phyloP scores from a whole-genome alignment of 257 asterid species.

The Lycium barbarum region DNA sequence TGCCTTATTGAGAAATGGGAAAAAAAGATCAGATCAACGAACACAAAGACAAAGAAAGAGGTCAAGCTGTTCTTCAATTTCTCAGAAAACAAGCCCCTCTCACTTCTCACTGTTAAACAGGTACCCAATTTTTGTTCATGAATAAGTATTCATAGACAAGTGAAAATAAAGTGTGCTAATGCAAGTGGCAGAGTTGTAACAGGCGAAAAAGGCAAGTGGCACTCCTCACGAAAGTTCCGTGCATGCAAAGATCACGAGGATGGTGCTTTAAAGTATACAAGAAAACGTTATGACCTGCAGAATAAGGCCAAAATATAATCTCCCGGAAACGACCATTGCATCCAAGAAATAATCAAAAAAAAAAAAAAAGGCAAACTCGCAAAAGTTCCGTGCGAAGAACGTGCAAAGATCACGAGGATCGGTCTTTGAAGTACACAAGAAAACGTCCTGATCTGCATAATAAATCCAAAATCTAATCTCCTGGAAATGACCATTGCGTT shows the following conservation, averaged over 20 bases:
- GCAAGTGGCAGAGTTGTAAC: background rate
- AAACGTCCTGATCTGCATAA: no score
- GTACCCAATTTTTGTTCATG: conserved; percentile 34
- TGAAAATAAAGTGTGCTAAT: background rate
- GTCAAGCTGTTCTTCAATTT: conserved; percentile 69
- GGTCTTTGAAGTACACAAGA: background rate
- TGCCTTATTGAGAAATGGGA: conserved; percentile 56
- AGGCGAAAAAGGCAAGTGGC: background rate
- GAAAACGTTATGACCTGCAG: background rate
- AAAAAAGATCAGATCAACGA: conserved; percentile 62
- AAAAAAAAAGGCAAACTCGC: no score
- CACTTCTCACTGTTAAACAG: conserved; percentile 63
- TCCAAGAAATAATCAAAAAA: background rate
- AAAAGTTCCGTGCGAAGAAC: no score
- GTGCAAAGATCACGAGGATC: background rate
- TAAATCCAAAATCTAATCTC: no score
- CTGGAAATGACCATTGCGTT: no score
- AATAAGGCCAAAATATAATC: no score
- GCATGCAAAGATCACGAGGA: no score
- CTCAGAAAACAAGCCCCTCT: conserved; percentile 83
- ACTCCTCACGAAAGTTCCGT: background rate
- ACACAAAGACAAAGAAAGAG: conserved; percentile 62
- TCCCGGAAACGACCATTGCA: no score
- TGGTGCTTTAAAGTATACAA: no score
- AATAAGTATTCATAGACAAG: background rate